A percentile compares a stretch with the other conserved stretches of the same genome.
Evolutionary conservation across 139 green algal species (phyloP).

Genomic region (Mychonastes homosphaera): DNA sequence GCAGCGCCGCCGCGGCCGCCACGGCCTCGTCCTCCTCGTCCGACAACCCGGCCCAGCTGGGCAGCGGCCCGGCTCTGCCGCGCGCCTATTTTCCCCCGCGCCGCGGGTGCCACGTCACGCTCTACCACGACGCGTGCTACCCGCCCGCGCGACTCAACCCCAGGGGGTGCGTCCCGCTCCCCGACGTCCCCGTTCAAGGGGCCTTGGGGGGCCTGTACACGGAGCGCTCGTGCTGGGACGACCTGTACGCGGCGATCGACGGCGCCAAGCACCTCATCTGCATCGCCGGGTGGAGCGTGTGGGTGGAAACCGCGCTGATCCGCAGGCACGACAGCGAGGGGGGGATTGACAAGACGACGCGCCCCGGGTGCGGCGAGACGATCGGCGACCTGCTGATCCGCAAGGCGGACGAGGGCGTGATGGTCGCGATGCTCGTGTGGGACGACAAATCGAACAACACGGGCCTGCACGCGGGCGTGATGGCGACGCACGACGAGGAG

Average conservation of each 20-base stretch:
- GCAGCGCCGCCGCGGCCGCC: neutral
- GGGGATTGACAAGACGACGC: too few species aligned
- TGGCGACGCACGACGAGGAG: slow-evolving; percentile 47
- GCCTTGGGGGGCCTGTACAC: slow-evolving; percentile 22
- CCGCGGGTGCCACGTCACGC: slow-evolving; percentile 25
- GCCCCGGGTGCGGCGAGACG: too few species aligned
- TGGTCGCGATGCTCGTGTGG: slow-evolving; percentile 49
- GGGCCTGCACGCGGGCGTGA: slow-evolving; percentile 26
- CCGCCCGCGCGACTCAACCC: slow-evolving; percentile 7
- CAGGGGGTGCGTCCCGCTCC: neutral
- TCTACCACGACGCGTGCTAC: slow-evolving; percentile 52
- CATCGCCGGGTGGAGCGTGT: slow-evolving; percentile 47
- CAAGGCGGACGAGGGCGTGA: slow-evolving; percentile 37
- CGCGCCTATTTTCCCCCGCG: slow-evolving; percentile 35
- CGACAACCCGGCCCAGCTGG: neutral
- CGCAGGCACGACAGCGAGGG: slow-evolving; percentile 1
- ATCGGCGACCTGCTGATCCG: slow-evolving; percentile 45
- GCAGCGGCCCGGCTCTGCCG: slow-evolving; percentile 10
- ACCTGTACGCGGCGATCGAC: slow-evolving; percentile 35
- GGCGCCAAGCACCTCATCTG: slow-evolving; percentile 40
- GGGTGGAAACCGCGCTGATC: slow-evolving; percentile 28
- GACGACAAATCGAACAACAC: slow-evolving; percentile 40
- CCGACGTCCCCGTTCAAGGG: neutral
- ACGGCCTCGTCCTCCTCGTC: neutral
- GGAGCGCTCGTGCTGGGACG: slow-evolving; percentile 31